phyloP scores from a whole-genome alignment of 2,329 filamentous ascomycete genomes.

The Zopfia rhizophila region DNA sequence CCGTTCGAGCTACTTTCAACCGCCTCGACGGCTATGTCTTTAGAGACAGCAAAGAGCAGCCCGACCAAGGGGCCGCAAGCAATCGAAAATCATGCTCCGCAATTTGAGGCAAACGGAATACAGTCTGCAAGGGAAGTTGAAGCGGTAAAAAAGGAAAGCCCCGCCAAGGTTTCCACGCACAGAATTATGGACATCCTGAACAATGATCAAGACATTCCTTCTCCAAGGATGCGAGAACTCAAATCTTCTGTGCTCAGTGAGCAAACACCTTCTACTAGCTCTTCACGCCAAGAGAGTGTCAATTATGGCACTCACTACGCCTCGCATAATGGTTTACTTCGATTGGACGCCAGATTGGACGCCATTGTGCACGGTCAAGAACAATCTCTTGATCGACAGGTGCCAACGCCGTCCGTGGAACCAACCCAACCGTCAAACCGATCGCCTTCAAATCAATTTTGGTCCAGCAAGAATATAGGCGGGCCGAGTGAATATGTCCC shows the following conservation, averaged over 20 bases:
- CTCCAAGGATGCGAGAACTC: slow-evolving; percentile 31
- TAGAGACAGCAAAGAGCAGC: slow-evolving; percentile 32
- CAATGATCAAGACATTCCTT: slow-evolving; percentile 43
- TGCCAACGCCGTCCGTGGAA: too few relatives aligned
- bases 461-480: not conserved
- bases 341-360: slow-evolving; percentile 34
- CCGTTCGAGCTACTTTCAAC: slow-evolving; percentile 20
- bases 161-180: slow-evolving; percentile 43
- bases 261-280: slow-evolving; percentile 20
- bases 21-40: slow-evolving; percentile 22
- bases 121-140: slow-evolving; percentile 16
- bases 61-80: slow-evolving; percentile 24
- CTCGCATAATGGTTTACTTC: slow-evolving; percentile 27
- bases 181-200: slow-evolving; percentile 52
- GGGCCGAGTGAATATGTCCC: too few relatives aligned
- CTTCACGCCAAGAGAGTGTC: slow-evolving; percentile 24
- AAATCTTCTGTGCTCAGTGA: slow-evolving; percentile 24
- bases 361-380: slow-evolving; percentile 32
- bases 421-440: not conserved
- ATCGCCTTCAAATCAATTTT: too few relatives aligned
- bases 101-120: slow-evolving; percentile 21
- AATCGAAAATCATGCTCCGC: slow-evolving; percentile 13
- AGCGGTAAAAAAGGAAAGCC: slow-evolving; percentile 29
- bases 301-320: slow-evolving; percentile 27
- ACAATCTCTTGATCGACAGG: slow-evolving; percentile 34